Conservation (phyloP, 2,329 filamentous ascomycete species). For the Aspergillus udagawae region DNA sequence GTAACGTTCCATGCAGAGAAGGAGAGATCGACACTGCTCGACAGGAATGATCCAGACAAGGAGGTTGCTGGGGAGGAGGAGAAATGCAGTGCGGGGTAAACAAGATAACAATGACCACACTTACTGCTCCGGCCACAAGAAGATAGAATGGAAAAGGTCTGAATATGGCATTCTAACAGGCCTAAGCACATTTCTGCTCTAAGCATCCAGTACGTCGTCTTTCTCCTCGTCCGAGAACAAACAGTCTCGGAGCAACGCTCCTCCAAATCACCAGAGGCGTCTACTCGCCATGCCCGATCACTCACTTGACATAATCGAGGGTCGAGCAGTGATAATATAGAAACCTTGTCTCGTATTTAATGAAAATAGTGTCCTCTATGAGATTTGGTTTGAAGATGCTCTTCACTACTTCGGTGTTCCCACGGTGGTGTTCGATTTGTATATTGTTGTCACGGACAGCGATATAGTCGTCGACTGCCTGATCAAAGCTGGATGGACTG, state of each 20-base stretch:
- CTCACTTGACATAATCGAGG: not conserved
- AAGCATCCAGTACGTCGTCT: too few relatives aligned
- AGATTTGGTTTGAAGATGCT: constrained; percentile 11
- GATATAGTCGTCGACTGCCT: constrained; percentile 8
- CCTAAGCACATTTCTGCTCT: too few relatives aligned
- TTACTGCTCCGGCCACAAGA: too few relatives aligned
- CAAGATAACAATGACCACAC: too few relatives aligned
- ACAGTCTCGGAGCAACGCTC: too few relatives aligned
- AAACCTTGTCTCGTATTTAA: not conserved
- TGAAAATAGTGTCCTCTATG: not conserved
- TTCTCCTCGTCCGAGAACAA: too few relatives aligned
- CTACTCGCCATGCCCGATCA: not conserved
- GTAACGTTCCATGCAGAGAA: not conserved
- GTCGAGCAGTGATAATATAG: not conserved
- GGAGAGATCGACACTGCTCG: not conserved
- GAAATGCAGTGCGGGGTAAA: too few relatives aligned
- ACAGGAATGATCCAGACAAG: not conserved
- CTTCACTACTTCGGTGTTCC: constrained; percentile 12
- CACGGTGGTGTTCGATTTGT: constrained; percentile 12
- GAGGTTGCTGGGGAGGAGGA: too few relatives aligned
- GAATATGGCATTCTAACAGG: too few relatives aligned
- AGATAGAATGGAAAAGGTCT: too few relatives aligned
- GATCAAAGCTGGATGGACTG: constrained; percentile 10
- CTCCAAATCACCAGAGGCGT: not conserved
- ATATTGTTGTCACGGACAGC: constrained; percentile 8